These are phyloP conservation scores for Pelargonium australe DNA, from an alignment of 441 rosid species.

Conservation along the genomic window DNA sequence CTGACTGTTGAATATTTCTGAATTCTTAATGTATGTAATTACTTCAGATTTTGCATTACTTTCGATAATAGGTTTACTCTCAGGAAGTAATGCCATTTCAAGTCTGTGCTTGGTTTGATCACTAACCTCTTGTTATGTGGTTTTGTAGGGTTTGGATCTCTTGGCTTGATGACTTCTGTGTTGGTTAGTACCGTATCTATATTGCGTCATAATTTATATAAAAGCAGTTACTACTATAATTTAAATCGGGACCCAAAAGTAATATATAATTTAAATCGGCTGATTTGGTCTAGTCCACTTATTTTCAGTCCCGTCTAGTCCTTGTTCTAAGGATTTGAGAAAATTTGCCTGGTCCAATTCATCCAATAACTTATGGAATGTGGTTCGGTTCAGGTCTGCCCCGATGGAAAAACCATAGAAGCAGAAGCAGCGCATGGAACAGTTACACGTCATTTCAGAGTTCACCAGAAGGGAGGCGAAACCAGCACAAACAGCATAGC, in stretches of 20 bases:
- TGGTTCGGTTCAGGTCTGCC: constrained; percentile 57
- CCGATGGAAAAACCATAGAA: constrained; percentile 84
- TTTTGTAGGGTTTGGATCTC: constrained; percentile 79
- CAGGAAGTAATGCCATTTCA: background rate
- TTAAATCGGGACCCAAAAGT: no score
- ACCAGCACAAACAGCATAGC: constrained; percentile 97
- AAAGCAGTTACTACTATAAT: background rate
- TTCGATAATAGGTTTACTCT: background rate
- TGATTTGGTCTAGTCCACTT: no score
- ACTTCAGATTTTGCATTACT: background rate
- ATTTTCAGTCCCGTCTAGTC: no score
- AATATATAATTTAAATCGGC: no score
- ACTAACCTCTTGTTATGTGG: constrained; percentile 13
- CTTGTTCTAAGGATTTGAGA: no score
- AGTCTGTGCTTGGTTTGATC: background rate
- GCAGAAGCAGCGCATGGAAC: constrained; percentile 98
- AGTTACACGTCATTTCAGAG: constrained; percentile 82
- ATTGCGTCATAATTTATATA: background rate
- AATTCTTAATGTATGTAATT: background rate
- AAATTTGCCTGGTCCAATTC: background rate
- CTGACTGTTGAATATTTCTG: background rate
- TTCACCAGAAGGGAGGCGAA: constrained; percentile 89
- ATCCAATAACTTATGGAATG: background rate
- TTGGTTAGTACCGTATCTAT: constrained; percentile 42
- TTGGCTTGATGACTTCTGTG: constrained; percentile 90